Base-by-base conservation (phyloP, 768 basidiomycete genomes). In the Boletus pseudopeckii region DNA sequence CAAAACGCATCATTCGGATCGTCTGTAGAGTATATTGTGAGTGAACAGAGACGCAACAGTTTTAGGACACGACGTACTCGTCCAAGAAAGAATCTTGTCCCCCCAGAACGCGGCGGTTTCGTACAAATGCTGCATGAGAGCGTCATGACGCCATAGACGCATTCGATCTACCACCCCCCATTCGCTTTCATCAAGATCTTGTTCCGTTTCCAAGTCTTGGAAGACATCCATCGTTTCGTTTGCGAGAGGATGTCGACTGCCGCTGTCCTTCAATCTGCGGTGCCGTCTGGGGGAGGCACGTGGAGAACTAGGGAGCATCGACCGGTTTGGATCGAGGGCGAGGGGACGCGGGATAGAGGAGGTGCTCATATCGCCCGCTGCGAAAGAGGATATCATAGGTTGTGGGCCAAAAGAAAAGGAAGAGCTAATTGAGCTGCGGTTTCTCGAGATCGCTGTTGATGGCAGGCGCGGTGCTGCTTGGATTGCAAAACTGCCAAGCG, bases 1-100 rank as follows among this genome's bases (percentile, higher is more conserved):
- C 97, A 99, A 72, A 99, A 98, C 13, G 94, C 97, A 71, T 99
- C 97, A 67, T 98, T 97, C 30, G 94, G 88, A 64, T 98, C 92
- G 57, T 86, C 96, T 96, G 62, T 26, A 43, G 26, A 45, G 22
- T 26, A 36, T 4, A 34, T 17, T 14, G 30, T 57, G 39, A 50
- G 56, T 52, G 53, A 51, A 42, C 22, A 17, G n/a, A 34, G 42
- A 52, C 32, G 50, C 46, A 48, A 56, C 56, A 45, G 24, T 33
- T 37, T 39, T 38, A 54, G 48, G 52, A 56, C 71, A 67, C 55
- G 62, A 79, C 83, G 61, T 66, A 98, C 96, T 90, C 30, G 97
- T 98, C 92, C 93, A 95, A 56, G 83, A 90, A 44, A 98, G 77
- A 43, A 98, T 85, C 71, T 99, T 98, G 75, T 96, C 93, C 5